Evolutionary conservation across 805 yeast genomes (phyloP).

Genomic region (Yarrowia sp.): DNA sequence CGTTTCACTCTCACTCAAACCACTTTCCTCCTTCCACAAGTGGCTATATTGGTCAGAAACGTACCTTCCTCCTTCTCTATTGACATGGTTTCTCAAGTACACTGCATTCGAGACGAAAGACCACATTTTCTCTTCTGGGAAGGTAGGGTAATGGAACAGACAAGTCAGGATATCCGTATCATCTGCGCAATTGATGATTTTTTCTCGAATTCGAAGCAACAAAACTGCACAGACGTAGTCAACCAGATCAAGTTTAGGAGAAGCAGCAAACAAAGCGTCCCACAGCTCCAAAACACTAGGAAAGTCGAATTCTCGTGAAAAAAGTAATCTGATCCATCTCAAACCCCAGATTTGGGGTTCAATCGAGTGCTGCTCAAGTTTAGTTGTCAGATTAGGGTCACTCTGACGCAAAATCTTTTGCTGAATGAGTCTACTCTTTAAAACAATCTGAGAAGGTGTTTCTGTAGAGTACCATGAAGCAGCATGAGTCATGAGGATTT

Average conservation of each 20-base stretch:
- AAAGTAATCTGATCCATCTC: conserved; percentile 40
- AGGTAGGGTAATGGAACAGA: conserved; percentile 33
- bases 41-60: conserved; percentile 31
- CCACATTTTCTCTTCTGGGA: conserved; percentile 28
- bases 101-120: conserved; percentile 34
- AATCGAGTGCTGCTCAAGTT: conserved; percentile 33
- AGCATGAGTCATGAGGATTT: conserved; percentile 37
- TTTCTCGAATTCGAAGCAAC: conserved; percentile 36
- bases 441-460: conserved; percentile 33
- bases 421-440: conserved; percentile 38
- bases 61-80: conserved; percentile 32
- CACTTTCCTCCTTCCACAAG: conserved; percentile 5
- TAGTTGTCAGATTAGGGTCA: conserved; percentile 37
- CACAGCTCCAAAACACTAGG: conserved; percentile 35
- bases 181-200: conserved; percentile 28
- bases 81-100: conserved; percentile 30
- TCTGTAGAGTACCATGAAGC: conserved; percentile 36
- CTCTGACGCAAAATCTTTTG: conserved; percentile 34
- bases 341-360: conserved; percentile 44
- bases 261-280: conserved; percentile 42
- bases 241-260: conserved; percentile 35
- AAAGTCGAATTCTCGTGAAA: conserved; percentile 41
- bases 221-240: conserved; percentile 40
- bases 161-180: conserved; percentile 28
- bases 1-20: not conserved